phyloP scores from a whole-genome alignment of 768 basidiomycete species.

The Trametes cubensis region DNA sequence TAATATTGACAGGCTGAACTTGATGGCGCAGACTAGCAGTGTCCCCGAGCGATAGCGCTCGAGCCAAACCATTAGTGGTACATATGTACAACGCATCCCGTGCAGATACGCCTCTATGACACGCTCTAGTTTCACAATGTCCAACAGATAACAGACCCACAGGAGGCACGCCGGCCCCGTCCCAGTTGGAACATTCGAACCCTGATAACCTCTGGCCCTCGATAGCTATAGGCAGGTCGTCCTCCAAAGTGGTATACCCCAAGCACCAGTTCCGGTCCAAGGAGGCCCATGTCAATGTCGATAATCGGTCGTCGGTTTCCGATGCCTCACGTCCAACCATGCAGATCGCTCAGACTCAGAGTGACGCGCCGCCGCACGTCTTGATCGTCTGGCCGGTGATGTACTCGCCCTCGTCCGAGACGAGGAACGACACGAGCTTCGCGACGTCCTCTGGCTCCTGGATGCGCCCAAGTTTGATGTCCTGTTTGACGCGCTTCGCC shows the following conservation, averaged over 20 bases:
- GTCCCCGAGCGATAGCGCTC: conserved; percentile 1
- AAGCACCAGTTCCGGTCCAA: neutral
- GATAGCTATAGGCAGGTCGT: too few species aligned
- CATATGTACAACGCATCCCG: conserved; percentile 3
- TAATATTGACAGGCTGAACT: neutral
- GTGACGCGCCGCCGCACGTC: conserved; percentile 37
- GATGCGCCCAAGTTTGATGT: conserved; percentile 35
- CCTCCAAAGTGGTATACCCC: neutral
- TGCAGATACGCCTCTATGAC: neutral
- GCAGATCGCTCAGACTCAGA: conserved; percentile 19
- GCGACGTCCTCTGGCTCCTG: conserved; percentile 40
- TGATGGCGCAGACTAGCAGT: neutral
- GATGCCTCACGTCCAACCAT: too few species aligned
- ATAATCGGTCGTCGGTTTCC: too few species aligned
- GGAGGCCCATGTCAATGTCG: too few species aligned
- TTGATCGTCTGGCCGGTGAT: conserved; percentile 40
- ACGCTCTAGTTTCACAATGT: neutral
- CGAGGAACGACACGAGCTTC: conserved; percentile 38
- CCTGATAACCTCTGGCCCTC: too few species aligned
- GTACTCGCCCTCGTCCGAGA: conserved; percentile 37
- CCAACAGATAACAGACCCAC: neutral
- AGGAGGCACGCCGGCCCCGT: conserved; percentile 21
- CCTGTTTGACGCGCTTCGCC: conserved; percentile 32
- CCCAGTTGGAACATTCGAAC: neutral
- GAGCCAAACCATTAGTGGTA: neutral